Percentiles rank a stretch among this genome's conserved stretches.
Conservation (phyloP, 345 rosid species). For the Dipteronia dyeriana region DNA sequence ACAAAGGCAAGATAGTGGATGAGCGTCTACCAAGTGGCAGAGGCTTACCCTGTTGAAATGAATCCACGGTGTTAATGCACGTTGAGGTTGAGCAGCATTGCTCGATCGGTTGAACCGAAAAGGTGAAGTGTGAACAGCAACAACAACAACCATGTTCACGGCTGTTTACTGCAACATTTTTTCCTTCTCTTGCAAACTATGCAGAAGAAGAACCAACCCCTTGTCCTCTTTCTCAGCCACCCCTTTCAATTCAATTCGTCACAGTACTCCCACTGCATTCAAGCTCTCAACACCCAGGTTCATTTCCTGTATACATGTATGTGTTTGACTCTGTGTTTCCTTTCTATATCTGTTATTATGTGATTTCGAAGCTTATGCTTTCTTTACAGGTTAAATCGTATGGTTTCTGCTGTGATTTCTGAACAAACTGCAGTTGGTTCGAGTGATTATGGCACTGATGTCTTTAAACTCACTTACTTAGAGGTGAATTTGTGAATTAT, state of each 20-base stretch:
- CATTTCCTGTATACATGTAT: background rate
- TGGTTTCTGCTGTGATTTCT: slow-evolving; percentile 61
- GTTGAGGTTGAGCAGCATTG: background rate
- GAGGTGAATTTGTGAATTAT: slow-evolving; percentile 64
- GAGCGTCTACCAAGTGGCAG: slow-evolving; percentile 32
- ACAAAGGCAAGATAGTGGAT: background rate
- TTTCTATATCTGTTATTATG: background rate
- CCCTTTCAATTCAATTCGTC: slow-evolving; percentile 17
- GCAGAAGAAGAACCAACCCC: slow-evolving; percentile 26
- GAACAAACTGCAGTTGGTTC: slow-evolving; percentile 58
- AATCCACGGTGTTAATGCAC: background rate
- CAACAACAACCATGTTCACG: slow-evolving; percentile 18
- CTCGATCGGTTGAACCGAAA: background rate
- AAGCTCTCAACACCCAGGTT: slow-evolving; percentile 37
- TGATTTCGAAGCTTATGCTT: background rate
- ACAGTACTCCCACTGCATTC: slow-evolving; percentile 22
- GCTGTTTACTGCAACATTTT: slow-evolving; percentile 43
- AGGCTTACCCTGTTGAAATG: slow-evolving; percentile 11
- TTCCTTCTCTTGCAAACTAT: slow-evolving; percentile 28
- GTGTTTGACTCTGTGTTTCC: background rate
- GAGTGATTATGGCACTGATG: slow-evolving; percentile 46
- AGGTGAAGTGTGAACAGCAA: background rate
- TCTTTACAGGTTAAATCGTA: slow-evolving; percentile 29
- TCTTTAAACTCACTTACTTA: slow-evolving; percentile 71
- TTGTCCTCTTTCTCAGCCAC: slow-evolving; percentile 29